Conservation (phyloP, 2,329 filamentous ascomycete genomes). For the Albophoma yamanashiensis region DNA sequence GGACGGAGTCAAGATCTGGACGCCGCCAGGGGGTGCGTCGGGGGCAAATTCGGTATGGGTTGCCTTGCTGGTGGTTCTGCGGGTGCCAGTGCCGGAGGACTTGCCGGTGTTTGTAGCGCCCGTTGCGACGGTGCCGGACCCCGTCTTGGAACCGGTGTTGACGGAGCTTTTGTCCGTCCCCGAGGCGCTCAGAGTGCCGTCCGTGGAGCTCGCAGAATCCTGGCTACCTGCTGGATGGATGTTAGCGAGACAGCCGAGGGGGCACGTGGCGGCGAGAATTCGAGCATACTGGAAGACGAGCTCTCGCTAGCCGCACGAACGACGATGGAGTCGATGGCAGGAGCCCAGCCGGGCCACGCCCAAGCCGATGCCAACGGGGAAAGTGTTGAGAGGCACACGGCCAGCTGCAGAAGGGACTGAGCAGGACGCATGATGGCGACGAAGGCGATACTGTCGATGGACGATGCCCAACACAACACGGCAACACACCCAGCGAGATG, state of each 20-base stretch:
- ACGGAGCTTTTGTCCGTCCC: slow-evolving; percentile 5
- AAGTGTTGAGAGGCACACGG: slow-evolving; percentile 39
- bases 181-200: background rate
- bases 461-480: background rate
- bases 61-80: slow-evolving; percentile 12
- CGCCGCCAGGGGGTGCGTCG: slow-evolving; percentile 35
- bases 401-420: slow-evolving; percentile 33
- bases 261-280: background rate
- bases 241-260: background rate
- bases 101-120: slow-evolving; percentile 15
- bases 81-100: slow-evolving; percentile 13
- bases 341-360: slow-evolving; percentile 47
- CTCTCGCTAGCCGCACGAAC: slow-evolving; percentile 32
- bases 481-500: background rate
- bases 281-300: slow-evolving; percentile 2
- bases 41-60: slow-evolving; percentile 32
- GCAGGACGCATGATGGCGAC: slow-evolving; percentile 37
- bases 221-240: background rate
- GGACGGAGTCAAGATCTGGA: slow-evolving; percentile 42
- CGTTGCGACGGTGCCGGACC: slow-evolving; percentile 30
- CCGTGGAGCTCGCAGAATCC: background rate
- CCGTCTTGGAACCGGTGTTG: slow-evolving; percentile 3
- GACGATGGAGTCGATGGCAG: slow-evolving; percentile 40
- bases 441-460: background rate
- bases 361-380: slow-evolving; percentile 38